Base-by-base conservation (phyloP, 805 yeast species). In the Wickerhamiella galacta region DNA sequence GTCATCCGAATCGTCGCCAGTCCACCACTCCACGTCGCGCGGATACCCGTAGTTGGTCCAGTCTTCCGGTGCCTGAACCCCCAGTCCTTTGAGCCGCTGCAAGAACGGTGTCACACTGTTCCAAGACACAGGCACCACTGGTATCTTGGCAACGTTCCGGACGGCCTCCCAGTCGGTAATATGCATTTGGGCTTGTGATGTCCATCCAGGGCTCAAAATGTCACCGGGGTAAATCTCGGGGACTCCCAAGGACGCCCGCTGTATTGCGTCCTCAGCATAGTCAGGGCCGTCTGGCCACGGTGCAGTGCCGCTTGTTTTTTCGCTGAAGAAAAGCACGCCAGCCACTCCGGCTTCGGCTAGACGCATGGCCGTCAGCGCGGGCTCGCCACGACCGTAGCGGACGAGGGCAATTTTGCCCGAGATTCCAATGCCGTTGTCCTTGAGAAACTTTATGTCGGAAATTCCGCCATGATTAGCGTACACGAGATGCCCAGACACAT, bases 121-220 rank as follows among this genome's bases (percentile, higher is more conserved):
- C 71, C 76, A 73, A 0, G 93, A 75, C 6, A 83, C 57, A 0
- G 95, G 85, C 1, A 80, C 59, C 6, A 78, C 64, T 1, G 94
- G 93, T 4, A 87, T 69, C 12, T 70, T 64, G 1, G 93, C 78
- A 2, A 79, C 60, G 25, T 68, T 59, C 4, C 62, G 76, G 2
- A 75, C 63, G 17, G 66, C 56, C 5, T 59, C 52, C 56, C 71
- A 57, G 10, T 53, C 55, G 12, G 59, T 47, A 35, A 61, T 58
- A 11, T 58, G 58, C 28, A 54, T 54, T 35, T 53, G 51, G 16
- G 57, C 58, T 25, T 56, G 56, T 16, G 68, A 57, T 0, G 75
- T 61, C 73, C 76, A 72, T 2, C 92, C 94, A 0, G 93, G 93
- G 3, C 78, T 65, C 22, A 79, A 49, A 3, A 82, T 68, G 51